Percentiles rank a stretch among this genome's conserved stretches.
Conservation (phyloP, 345 rosid species). For the Triadica sebifera region DNA sequence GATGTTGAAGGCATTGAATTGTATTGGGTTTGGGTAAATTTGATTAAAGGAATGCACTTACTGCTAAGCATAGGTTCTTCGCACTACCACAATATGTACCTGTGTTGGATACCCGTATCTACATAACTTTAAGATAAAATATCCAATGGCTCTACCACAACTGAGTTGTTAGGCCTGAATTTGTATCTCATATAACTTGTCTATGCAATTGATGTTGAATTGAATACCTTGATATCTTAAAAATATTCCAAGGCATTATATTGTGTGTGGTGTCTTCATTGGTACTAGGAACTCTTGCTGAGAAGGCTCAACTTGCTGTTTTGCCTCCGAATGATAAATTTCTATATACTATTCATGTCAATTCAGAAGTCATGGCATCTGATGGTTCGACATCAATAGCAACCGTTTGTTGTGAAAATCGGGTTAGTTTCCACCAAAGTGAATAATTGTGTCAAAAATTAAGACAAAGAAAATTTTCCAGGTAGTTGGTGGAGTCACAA, state of each 20-base stretch:
- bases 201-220: not conserved
- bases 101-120: too few species aligned
- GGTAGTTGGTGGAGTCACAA: too few species aligned
- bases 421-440: too few species aligned
- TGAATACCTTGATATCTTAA: not conserved
- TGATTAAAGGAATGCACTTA: slow-evolving; percentile 7
- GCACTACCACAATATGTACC: too few species aligned
- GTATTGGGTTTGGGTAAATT: not conserved
- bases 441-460: too few species aligned
- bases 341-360: slow-evolving; percentile 75
- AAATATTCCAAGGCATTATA: slow-evolving; percentile 1
- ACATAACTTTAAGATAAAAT: not conserved
- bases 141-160: not conserved
- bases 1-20: not conserved
- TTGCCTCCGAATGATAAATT: slow-evolving; percentile 80
- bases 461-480: too few species aligned
- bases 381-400: slow-evolving; percentile 99
- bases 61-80: slow-evolving; percentile 64
- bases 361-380: slow-evolving; percentile 97
- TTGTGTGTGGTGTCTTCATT: slow-evolving; percentile 21
- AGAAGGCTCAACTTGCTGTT: slow-evolving; percentile 89
- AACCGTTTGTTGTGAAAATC: too few species aligned
- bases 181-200: not conserved
- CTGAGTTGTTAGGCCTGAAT: too few species aligned
- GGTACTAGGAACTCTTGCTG: slow-evolving; percentile 84